Evolutionary conservation across 2,329 filamentous ascomycete genomes (phyloP).

Genomic region (Chaetomium sp.): DNA sequence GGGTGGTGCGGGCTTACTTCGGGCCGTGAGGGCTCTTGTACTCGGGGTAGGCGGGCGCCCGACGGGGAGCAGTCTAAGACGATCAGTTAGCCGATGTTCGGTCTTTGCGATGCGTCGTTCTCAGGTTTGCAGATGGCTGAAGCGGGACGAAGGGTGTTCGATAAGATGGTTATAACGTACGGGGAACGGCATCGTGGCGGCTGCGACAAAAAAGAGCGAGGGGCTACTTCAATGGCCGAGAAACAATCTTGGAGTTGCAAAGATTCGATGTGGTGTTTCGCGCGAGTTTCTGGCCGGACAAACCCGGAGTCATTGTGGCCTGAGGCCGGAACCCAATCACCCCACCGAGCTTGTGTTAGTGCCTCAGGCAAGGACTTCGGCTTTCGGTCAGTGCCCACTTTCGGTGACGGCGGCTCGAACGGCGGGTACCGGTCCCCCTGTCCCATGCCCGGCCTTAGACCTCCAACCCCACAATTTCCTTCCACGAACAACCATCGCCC

Average conservation of each 20-base stretch:
- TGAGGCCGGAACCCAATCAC: slow-evolving; percentile 33
- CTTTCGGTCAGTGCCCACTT: too few species aligned
- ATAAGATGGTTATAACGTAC: slow-evolving; percentile 32
- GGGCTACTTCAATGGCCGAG: slow-evolving; percentile 36
- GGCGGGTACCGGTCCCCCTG: too few species aligned
- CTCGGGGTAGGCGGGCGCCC: slow-evolving; percentile 42
- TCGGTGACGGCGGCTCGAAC: neutral
- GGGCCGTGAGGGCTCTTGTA: slow-evolving; percentile 68
- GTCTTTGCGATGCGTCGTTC: neutral
- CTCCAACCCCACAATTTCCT: neutral
- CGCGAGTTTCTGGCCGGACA: slow-evolving; percentile 41
- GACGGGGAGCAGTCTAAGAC: slow-evolving; percentile 50
- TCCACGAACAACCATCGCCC: neutral
- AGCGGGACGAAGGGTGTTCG: neutral
- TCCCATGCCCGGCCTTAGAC: neutral
- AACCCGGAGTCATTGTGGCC: slow-evolving; percentile 38
- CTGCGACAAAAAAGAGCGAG: slow-evolving; percentile 30
- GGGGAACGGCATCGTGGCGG: slow-evolving; percentile 37
- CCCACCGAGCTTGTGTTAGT: slow-evolving; percentile 11
- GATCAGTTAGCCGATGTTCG: slow-evolving; percentile 39
- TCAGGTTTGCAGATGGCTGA: neutral
- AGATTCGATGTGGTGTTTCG: slow-evolving; percentile 31
- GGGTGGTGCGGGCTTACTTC: slow-evolving; percentile 55
- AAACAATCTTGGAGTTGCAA: slow-evolving; percentile 30
- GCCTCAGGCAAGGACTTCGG: slow-evolving; percentile 6